phyloP scores from a whole-genome alignment of 139 green algal genomes.

The Medakamo hakoo region DNA sequence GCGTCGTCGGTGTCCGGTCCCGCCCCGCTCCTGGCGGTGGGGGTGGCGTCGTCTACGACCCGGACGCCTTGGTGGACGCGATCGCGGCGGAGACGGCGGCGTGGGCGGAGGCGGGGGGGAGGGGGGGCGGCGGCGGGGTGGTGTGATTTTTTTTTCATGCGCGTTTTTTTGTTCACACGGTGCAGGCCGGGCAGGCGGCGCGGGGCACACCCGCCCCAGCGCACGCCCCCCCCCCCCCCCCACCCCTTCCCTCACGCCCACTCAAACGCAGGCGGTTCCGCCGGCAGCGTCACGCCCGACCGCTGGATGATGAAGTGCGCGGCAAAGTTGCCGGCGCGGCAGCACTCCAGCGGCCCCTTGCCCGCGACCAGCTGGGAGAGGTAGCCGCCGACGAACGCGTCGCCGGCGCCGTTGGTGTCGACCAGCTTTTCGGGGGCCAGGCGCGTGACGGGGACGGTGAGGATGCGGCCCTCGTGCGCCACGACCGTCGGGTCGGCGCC shows the following conservation, averaged over 20 bases:
- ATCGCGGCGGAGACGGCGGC: conserved; percentile 14
- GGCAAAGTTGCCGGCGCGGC: conserved; percentile 81
- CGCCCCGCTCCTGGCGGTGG: background rate
- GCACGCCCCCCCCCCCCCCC: too few species aligned
- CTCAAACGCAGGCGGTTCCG: conserved; percentile 27
- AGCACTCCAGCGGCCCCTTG: conserved; percentile 60
- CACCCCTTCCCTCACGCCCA: conserved; percentile 10
- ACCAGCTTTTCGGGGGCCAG: conserved; percentile 77
- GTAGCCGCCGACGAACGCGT: conserved; percentile 96
- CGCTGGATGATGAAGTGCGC: conserved; percentile 87
- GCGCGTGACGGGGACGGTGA: conserved; percentile 32
- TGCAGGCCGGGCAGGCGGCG: too few species aligned
- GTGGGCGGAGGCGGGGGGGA: too few species aligned
- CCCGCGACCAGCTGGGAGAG: conserved; percentile 80
- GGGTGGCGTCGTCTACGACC: conserved; percentile 36
- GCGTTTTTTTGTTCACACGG: too few species aligned
- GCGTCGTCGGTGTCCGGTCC: background rate
- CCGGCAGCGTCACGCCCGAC: conserved; percentile 67
- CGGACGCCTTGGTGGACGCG: conserved; percentile 42
- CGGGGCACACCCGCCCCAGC: too few species aligned
- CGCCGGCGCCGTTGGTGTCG: conserved; percentile 93
- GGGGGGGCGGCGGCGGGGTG: too few species aligned
- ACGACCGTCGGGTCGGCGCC: conserved; percentile 76
- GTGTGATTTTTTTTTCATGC: too few species aligned
- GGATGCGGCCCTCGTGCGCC: conserved; percentile 45